Percentiles rank a stretch among this genome's conserved stretches.
phyloP scores from a whole-genome alignment of 306 rosid species.

The Vigna unguiculata region DNA sequence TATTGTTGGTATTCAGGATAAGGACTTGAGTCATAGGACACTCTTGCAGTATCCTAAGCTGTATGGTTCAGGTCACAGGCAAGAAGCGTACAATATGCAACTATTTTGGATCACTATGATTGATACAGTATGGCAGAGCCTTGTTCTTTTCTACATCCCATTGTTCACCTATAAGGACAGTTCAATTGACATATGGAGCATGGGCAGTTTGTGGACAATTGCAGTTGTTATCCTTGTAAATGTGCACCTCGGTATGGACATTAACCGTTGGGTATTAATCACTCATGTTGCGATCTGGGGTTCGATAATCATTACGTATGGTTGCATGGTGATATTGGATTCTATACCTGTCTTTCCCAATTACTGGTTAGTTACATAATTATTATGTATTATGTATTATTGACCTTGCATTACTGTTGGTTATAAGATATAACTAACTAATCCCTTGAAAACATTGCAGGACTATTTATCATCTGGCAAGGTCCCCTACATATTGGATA shows the following conservation, averaged over 20 bases:
- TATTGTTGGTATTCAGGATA: constrained; percentile 92
- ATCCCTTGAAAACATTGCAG: constrained; percentile 53
- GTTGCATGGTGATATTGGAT: constrained; percentile 89
- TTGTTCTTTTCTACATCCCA: constrained; percentile 84
- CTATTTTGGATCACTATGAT: constrained; percentile 93
- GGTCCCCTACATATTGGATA: constrained; percentile 79
- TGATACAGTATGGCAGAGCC: constrained; percentile 99
- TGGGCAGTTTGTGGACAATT: constrained; percentile 97
- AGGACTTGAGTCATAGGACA: constrained; percentile 82
- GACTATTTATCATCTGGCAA: constrained; percentile 80
- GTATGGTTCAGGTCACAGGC: constrained; percentile 88
- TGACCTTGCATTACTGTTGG: constrained; percentile 11
- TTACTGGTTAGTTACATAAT: constrained; percentile 76
- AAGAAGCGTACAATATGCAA: constrained; percentile 85
- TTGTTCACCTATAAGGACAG: constrained; percentile 81
- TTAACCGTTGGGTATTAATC: constrained; percentile 79
- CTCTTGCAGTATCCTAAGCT: constrained; percentile 79
- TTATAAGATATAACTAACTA: constrained; percentile 47
- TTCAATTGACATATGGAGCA: constrained; percentile 90
- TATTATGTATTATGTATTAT: constrained; percentile 31
- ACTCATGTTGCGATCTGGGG: constrained; percentile 96
- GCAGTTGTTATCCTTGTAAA: constrained; percentile 95
- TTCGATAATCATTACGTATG: constrained; percentile 83
- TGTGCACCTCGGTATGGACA: constrained; percentile 93
- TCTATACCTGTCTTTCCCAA: constrained; percentile 82